Conservation (phyloP, 495 filamentous ascomycete species). For the Penicillium ucsense region DNA sequence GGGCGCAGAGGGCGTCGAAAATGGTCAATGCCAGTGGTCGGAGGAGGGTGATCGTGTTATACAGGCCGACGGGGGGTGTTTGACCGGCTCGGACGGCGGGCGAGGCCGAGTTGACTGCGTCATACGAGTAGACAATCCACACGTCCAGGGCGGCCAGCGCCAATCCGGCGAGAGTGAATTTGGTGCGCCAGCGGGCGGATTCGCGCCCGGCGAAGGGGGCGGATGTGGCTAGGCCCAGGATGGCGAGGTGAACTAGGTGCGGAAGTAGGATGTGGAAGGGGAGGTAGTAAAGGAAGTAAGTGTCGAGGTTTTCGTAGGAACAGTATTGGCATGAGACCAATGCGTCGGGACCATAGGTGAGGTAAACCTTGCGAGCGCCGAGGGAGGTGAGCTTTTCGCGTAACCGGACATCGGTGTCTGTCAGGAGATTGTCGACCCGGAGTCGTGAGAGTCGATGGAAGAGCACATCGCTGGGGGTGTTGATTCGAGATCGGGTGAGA, state of each 20-base stretch:
- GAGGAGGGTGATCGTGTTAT: constrained; percentile 52
- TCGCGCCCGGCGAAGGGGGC: constrained; percentile 44
- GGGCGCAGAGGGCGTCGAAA: constrained; percentile 51
- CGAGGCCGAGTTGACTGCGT: constrained; percentile 43
- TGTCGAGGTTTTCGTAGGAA: constrained; percentile 55
- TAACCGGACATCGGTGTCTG: constrained; percentile 51
- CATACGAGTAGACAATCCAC: constrained; percentile 51
- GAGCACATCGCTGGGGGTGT: constrained; percentile 74
- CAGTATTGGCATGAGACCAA: constrained; percentile 74
- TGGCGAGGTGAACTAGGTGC: constrained; percentile 64
- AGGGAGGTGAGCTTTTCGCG: constrained; percentile 56
- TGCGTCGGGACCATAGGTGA: constrained; percentile 66
- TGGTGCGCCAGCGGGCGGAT: constrained; percentile 56
- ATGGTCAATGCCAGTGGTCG: constrained; percentile 50
- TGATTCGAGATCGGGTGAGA: constrained; percentile 67
- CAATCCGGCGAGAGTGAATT: constrained; percentile 55
- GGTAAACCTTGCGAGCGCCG: constrained; percentile 68
- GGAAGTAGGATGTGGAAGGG: constrained; percentile 59
- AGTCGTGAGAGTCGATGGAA: constrained; percentile 65
- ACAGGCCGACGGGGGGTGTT: constrained; percentile 39
- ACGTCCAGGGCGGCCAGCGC: constrained; percentile 53
- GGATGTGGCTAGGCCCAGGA: constrained; percentile 56
- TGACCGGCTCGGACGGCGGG: constrained; percentile 28
- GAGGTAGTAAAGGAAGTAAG: constrained; percentile 73
- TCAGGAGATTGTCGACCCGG: constrained; percentile 46